phyloP scores from a whole-genome alignment of 2,329 filamentous ascomycete genomes.

The Trichoderma sp. region DNA sequence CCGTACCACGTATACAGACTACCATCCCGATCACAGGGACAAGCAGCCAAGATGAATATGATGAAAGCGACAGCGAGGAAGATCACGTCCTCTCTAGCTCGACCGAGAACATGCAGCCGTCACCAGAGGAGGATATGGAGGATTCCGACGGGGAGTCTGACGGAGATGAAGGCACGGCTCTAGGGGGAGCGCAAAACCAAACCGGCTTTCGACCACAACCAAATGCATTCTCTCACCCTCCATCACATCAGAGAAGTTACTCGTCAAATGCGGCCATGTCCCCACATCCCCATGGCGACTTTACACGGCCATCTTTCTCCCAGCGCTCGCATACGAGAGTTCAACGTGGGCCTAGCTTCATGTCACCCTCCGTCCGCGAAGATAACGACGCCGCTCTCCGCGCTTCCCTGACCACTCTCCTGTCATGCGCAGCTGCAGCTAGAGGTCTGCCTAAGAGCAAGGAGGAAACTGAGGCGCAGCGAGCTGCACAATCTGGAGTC shows the following conservation, averaged over 20 bases:
- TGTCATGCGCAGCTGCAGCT: constrained; percentile 93
- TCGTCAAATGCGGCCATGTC: constrained; percentile 52
- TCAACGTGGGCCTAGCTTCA: constrained; percentile 58
- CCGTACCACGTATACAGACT: constrained; percentile 43
- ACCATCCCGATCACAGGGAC: constrained; percentile 47
- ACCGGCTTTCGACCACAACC: constrained; percentile 79
- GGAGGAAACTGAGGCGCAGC: constrained; percentile 45
- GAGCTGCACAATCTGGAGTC: constrained; percentile 40
- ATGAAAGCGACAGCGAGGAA: constrained; percentile 89
- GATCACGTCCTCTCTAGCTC: constrained; percentile 66
- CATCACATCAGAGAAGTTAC: constrained; percentile 53
- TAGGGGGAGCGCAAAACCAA: constrained; percentile 62
- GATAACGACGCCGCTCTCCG: constrained; percentile 93
- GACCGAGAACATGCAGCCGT: constrained; percentile 51
- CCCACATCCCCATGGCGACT: constrained; percentile 51
- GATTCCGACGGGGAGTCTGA: constrained; percentile 47
- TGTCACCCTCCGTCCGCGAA: constrained; percentile 74
- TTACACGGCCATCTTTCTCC: constrained; percentile 52
- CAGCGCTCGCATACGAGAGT: constrained; percentile 50
- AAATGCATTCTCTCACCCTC: constrained; percentile 88
- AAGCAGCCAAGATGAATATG: constrained; percentile 92
- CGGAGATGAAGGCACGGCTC: constrained; percentile 79
- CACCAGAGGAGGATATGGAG: constrained; percentile 41
- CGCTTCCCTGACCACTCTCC: constrained; percentile 88
- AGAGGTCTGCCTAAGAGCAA: constrained; percentile 72